Base-by-base conservation (phyloP, 106 monocot genomes). In the Posidonia australis region DNA sequence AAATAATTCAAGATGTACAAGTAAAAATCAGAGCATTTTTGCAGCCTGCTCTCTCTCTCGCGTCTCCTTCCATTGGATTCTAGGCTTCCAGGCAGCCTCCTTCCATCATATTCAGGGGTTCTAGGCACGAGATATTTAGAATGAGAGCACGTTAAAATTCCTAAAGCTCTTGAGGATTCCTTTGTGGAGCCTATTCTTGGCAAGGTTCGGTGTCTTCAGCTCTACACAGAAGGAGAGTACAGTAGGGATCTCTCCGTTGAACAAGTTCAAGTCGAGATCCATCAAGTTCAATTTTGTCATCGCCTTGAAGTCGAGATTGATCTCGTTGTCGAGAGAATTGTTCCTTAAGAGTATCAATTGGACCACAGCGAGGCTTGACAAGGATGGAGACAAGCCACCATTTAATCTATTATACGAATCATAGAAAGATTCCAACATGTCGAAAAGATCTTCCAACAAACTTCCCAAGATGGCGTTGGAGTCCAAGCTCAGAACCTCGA, bases 91-190 rank as follows among this genome's bases (percentile, higher is more conserved):
- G n/a, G n/a, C n/a, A n/a, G n/a, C n/a, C n/a, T n/a, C n/a, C n/a
- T n/a, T n/a, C n/a, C n/a, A n/a, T n/a, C n/a, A n/a, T n/a, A n/a
- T n/a, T n/a, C n/a, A n/a, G n/a, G n/a, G n/a, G n/a, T n/a, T n/a
- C n/a, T n/a, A n/a, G n/a, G n/a, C n/a, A n/a, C n/a, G n/a, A n/a
- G n/a, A n/a, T n/a, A n/a, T n/a, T n/a, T n/a, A n/a, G 63, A 56
- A 79, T 6, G 64, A 67, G 0, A 88, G 65, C 3, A 61, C 67
- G 1, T 24, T 58, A 2, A 88, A 42, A 49, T 69, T 74, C 61
- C 41, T 69, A 74, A 84, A 88, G 46, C 79, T 79, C 1, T n/a
- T 41, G 2, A 81, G 88, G 62, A 88, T 74, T 43, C 66, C 74
- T 20, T 81, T 79, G 18, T 0, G 16, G n/a, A 88, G 74, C 2